Conservation (phyloP, 352 stramenopile genomes). For the Thalassiosira ordinaria region DNA sequence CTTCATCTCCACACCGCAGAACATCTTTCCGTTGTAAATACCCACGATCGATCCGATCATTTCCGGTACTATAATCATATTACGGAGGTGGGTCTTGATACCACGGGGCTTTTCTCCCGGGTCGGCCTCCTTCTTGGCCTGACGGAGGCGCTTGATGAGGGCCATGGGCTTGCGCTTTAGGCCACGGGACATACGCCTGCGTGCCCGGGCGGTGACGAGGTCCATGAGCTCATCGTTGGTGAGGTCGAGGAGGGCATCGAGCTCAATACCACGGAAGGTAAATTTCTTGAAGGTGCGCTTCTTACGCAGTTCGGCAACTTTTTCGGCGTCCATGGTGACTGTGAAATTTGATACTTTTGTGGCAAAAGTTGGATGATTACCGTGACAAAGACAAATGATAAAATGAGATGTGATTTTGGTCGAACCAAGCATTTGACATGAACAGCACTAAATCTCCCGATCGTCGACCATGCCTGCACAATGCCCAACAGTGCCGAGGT, state of each 20-base stretch:
- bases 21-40: slow-evolving; percentile 99
- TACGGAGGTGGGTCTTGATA: slow-evolving; percentile 99
- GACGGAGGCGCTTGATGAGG: slow-evolving; percentile 98
- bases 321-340: slow-evolving; percentile 86
- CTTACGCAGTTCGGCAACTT: slow-evolving; percentile 97
- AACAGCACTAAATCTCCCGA: too few relatives aligned
- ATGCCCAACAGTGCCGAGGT: too few relatives aligned
- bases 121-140: slow-evolving; percentile 98
- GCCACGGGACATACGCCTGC: slow-evolving; percentile 97
- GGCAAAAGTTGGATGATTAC: too few relatives aligned
- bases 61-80: slow-evolving; percentile 99
- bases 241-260: slow-evolving; percentile 99
- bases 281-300: slow-evolving; percentile 99
- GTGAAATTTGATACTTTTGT: slow-evolving; percentile 8
- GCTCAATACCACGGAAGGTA: slow-evolving; percentile 98
- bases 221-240: slow-evolving; percentile 99
- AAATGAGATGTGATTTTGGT: too few relatives aligned
- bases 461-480: too few relatives aligned
- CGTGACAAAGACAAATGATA: too few relatives aligned
- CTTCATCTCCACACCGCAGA: slow-evolving; percentile 99
- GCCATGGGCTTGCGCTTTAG: slow-evolving; percentile 99
- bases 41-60: slow-evolving; percentile 99
- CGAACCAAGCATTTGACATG: too few relatives aligned
- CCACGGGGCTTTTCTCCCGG: slow-evolving; percentile 97
- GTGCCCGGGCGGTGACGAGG: slow-evolving; percentile 94